A percentile compares a stretch with the other conserved stretches of the same genome.
Conservation (phyloP, 352 stramenopile species). For the Phytophthora ramorum region DNA sequence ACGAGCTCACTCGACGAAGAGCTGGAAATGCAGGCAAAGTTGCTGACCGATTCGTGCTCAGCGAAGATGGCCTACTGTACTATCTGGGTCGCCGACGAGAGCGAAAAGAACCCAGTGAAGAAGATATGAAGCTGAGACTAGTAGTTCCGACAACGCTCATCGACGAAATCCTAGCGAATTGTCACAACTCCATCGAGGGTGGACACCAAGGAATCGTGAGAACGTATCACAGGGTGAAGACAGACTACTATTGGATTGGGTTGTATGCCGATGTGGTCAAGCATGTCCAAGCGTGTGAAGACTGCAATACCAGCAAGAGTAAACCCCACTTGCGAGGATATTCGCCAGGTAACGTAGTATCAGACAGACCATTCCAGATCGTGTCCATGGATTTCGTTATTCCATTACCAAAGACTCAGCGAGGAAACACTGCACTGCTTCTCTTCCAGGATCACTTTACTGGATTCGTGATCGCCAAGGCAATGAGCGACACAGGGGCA, state of each 20-base stretch:
- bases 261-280: constrained; percentile 13
- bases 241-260: constrained; percentile 10
- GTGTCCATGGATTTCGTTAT: background rate
- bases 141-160: constrained; percentile 13
- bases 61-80: constrained; percentile 1
- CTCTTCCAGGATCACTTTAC: background rate
- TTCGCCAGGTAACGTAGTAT: constrained; percentile 6
- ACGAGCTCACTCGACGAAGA: background rate
- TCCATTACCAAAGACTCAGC: background rate
- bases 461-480: background rate
- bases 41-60: constrained; percentile 6
- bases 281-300: background rate
- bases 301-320: background rate
- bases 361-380: background rate
- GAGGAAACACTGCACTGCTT: background rate
- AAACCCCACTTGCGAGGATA: background rate
- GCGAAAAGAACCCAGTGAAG: background rate
- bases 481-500: background rate
- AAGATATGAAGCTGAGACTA: background rate
- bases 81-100: background rate
- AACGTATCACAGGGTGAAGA: constrained; percentile 5
- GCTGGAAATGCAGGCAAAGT: background rate
- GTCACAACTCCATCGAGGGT: constrained; percentile 7
- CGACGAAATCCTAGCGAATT: constrained; percentile 6
- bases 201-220: background rate